phyloP scores from a whole-genome alignment of 2,329 filamentous ascomycete genomes.

The Domatiomyces catenatus region DNA sequence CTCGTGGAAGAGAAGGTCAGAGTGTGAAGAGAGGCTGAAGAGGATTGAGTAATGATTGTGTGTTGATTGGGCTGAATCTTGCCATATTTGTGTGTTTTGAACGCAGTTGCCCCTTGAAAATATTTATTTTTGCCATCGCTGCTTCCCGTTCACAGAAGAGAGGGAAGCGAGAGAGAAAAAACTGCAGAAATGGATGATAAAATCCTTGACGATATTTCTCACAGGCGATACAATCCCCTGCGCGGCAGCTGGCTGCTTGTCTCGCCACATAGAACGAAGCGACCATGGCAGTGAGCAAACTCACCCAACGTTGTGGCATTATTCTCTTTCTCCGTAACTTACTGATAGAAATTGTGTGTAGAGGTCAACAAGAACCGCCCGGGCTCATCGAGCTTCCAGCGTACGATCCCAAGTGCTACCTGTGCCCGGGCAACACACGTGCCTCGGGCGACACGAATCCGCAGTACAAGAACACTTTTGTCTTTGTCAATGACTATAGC shows the following conservation, averaged over 20 bases:
- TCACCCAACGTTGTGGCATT: too few relatives aligned
- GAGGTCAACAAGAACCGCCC: constrained; percentile 62
- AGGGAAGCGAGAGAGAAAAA: constrained; percentile 54
- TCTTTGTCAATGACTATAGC: constrained; percentile 95
- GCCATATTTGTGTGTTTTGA: too few relatives aligned
- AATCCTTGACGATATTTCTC: constrained; percentile 88
- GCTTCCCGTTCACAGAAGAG: background rate
- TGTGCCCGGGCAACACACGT: constrained; percentile 81
- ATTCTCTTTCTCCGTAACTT: too few relatives aligned
- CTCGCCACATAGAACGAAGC: constrained; percentile 88
- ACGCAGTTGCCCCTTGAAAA: background rate
- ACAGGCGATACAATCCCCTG: constrained; percentile 83
- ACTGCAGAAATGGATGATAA: constrained; percentile 54
- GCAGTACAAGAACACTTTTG: constrained; percentile 70
- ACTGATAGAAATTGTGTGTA: constrained; percentile 21
- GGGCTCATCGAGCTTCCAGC: constrained; percentile 54
- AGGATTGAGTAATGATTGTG: too few relatives aligned
- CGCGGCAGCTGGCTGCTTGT: constrained; percentile 85
- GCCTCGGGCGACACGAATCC: constrained; percentile 80
- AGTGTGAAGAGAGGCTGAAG: too few relatives aligned
- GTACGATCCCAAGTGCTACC: constrained; percentile 85
- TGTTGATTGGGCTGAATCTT: too few relatives aligned
- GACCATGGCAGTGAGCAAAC: constrained; percentile 79
- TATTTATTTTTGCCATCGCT: background rate
- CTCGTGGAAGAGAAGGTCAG: too few relatives aligned